Evolutionary conservation across 805 yeast species (phyloP).

Genomic region (Pichia phayaonensis): DNA sequence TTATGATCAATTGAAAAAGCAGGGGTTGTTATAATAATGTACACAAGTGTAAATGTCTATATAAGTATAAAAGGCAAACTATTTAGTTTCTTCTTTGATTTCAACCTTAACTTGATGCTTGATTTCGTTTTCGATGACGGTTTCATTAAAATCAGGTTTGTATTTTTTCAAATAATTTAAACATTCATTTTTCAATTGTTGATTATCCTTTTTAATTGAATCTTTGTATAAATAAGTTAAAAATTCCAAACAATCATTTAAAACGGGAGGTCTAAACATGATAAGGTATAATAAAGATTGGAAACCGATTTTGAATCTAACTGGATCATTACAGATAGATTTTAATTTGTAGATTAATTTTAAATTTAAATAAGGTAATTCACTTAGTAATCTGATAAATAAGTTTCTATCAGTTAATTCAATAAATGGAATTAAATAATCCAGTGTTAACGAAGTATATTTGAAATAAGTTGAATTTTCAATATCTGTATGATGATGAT

Average conservation of each 20-base stretch:
- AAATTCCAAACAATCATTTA: slow-evolving; percentile 42
- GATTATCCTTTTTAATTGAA: slow-evolving; percentile 29
- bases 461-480: slow-evolving; percentile 40
- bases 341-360: slow-evolving; percentile 57
- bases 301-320: slow-evolving; percentile 70
- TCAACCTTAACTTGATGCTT: no score
- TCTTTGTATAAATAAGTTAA: slow-evolving; percentile 40
- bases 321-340: slow-evolving; percentile 80
- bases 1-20: slow-evolving; percentile 77
- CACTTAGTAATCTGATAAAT: slow-evolving; percentile 78
- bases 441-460: slow-evolving; percentile 69
- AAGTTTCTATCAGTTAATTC: slow-evolving; percentile 75
- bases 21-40: slow-evolving; percentile 55
- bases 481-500: slow-evolving; percentile 7
- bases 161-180: slow-evolving; percentile 41
- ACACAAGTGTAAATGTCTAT: background rate
- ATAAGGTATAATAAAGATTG: slow-evolving; percentile 74
- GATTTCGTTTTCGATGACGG: background rate
- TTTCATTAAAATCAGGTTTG: slow-evolving; percentile 14
- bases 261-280: slow-evolving; percentile 87
- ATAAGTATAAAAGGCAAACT: background rate
- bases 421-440: slow-evolving; percentile 73
- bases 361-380: slow-evolving; percentile 68
- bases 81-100: background rate
- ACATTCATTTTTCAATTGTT: slow-evolving; percentile 43